These are phyloP conservation scores for Candida gigantensis DNA, from an alignment of 1,139 yeast genomes.

Conservation along the genomic window DNA sequence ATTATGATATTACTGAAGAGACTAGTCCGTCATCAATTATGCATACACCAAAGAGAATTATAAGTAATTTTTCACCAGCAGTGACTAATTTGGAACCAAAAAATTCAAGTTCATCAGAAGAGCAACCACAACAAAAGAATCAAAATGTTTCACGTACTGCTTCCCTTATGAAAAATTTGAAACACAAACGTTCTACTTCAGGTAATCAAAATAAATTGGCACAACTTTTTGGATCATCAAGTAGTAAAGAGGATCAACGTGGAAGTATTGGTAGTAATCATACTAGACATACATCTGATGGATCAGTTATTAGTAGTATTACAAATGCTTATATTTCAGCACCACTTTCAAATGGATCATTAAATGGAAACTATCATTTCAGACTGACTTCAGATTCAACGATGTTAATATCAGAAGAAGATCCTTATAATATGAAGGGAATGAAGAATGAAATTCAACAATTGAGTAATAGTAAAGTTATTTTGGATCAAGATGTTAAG, in stretches of 20 bases:
- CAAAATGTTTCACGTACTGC: conserved; percentile 10
- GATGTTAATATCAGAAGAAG: conserved; percentile 11
- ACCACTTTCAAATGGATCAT: conserved; percentile 35
- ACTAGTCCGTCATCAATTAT: conserved; percentile 8
- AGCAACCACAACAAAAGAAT: conserved; percentile 6
- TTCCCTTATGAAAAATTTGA: conserved; percentile 33
- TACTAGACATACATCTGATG: conserved; percentile 45
- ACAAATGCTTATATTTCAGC: conserved; percentile 46
- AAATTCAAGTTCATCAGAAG: conserved; percentile 7
- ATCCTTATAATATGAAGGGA: conserved; percentile 36
- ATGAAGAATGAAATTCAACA: conserved; percentile 45
- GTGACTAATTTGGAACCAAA: conserved; percentile 39
- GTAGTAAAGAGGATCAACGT: conserved; percentile 18
- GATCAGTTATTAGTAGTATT: conserved; percentile 28
- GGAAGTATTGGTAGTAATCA: conserved; percentile 23
- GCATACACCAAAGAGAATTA: conserved; percentile 9
- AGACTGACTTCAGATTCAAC: conserved; percentile 45
- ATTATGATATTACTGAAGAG: background rate
- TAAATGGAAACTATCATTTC: conserved; percentile 25
- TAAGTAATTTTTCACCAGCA: conserved; percentile 29
- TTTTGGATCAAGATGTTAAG: conserved; percentile 31
- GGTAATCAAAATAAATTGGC: conserved; percentile 35
- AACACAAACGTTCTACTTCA: conserved; percentile 45
- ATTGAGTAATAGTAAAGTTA: conserved; percentile 30
- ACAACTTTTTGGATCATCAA: conserved; percentile 31